Evolutionary conservation across 306 rosid genomes (phyloP).

Genomic region (Cicer judaicum): DNA sequence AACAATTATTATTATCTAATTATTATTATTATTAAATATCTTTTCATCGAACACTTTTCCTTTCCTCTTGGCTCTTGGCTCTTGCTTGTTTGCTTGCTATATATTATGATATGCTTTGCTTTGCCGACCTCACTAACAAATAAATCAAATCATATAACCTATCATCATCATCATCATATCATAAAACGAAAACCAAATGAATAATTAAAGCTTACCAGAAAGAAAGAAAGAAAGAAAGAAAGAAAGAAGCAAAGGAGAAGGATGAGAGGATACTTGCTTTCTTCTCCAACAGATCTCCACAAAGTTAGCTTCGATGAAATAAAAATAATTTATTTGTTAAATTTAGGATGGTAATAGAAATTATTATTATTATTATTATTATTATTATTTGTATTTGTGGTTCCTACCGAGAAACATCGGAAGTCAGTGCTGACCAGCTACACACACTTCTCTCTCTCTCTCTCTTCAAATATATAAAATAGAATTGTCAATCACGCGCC

Average conservation of each 20-base stretch:
- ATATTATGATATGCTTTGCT: background rate
- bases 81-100: background rate
- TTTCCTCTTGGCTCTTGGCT: no score
- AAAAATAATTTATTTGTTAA: background rate
- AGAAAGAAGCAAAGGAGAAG: no score
- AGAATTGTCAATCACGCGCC: conserved; percentile 35
- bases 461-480: no score
- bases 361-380: background rate
- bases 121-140: conserved; percentile 16
- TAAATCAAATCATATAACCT: background rate
- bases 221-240: background rate
- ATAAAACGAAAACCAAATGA: background rate
- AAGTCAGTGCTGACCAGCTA: conserved; percentile 81
- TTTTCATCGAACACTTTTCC: no score
- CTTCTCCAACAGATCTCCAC: conserved; percentile 45
- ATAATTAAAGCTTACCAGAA: conserved; percentile 28
- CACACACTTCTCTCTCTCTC: conserved; percentile 31
- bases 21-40: conserved; percentile 46
- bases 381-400: conserved; percentile 23
- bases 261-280: conserved; percentile 2
- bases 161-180: background rate
- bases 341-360: background rate
- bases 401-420: conserved; percentile 78
- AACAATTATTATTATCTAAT: conserved; percentile 51
- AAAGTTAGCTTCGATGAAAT: conserved; percentile 38